phyloP scores from a whole-genome alignment of 2,329 filamentous ascomycete species.

The Pseudogymnoascus sp. region DNA sequence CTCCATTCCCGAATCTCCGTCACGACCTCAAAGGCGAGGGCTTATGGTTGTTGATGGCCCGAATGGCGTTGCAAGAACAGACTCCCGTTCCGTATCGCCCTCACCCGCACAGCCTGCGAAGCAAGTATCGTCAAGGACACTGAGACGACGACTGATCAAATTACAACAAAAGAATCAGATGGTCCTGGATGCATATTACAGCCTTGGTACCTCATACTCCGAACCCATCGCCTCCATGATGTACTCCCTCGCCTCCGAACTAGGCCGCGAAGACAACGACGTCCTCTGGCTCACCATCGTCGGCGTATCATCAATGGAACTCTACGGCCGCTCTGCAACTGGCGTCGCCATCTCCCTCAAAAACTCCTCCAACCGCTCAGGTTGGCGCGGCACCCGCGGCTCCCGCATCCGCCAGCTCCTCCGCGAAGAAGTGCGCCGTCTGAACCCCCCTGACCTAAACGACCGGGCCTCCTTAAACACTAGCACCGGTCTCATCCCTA shows the following conservation, averaged over 20 bases:
- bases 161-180: conserved; percentile 71
- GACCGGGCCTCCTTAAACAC: conserved; percentile 58
- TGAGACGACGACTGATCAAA: conserved; percentile 66
- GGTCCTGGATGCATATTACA: conserved; percentile 75
- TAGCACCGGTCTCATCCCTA: conserved; percentile 75
- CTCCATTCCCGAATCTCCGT: conserved; percentile 59
- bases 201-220: conserved; percentile 80
- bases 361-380: conserved; percentile 50
- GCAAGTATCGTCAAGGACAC: conserved; percentile 60
- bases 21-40: conserved; percentile 52
- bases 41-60: conserved; percentile 49
- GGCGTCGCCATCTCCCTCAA: conserved; percentile 61
- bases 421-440: conserved; percentile 84
- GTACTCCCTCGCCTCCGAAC: conserved; percentile 88
- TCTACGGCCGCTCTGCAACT: conserved; percentile 79
- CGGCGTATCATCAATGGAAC: conserved; percentile 86
- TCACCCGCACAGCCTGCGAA: conserved; percentile 52
- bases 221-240: conserved; percentile 92
- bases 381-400: conserved; percentile 76
- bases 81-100: conserved; percentile 34
- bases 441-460: conserved; percentile 69
- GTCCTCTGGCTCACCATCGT: conserved; percentile 92
- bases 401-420: conserved; percentile 78
- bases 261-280: conserved; percentile 95
- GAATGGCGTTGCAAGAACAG: conserved; percentile 38